Base-by-base conservation (phyloP, 2,329 filamentous ascomycete genomes). In the Neocatenulostroma microsporum region DNA sequence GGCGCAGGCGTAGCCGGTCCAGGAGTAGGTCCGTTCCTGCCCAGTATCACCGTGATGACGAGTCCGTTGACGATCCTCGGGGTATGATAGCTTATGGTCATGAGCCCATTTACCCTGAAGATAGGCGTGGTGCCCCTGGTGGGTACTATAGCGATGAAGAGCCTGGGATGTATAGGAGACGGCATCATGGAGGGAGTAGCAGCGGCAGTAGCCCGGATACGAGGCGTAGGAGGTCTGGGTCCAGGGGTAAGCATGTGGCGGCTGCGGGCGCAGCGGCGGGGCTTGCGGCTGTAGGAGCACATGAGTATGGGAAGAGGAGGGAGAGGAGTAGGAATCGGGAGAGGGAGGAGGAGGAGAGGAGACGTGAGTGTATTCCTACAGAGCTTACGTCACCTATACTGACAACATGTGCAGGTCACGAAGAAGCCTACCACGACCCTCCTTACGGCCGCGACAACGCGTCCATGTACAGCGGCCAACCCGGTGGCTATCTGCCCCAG, bases 41-140 rank as follows among this genome's bases (percentile, higher is more conserved):
- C 29, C 57, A 58, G 28, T 67, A 67, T 49, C 64, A 61, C 40
- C 51, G 53, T 54, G 61, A 58, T 43, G 42, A 48, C 27, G 48
- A 51, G 44, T 55, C 60, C 47, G 62, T 68, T 51, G 58, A 62
- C 45, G 66, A 62, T 61, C 63, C n/a, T n/a, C n/a, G 69, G 51
- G 68, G 65, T 41, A 60, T 80, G 58, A 76, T 80, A 61, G 76
- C 78, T 55, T 80, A 81, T 56, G 77, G 76, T 46, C 68, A 71
- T 53, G 72, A 75, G 52, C 76, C 76, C 6, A 73, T 80, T 37
- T 69, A 74, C 48, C 70, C 72, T 49, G 73, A 73, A 41, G 63
- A 62, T n/a, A n/a, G n/a, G n/a, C n/a, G n/a, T n/a, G n/a, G 35
- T 62, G 68, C 42, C 8, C 17, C 20, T 12, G 55, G 53, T 35